phyloP scores from a whole-genome alignment of 2,329 filamentous ascomycete species.

The Aspergillus floridensis region DNA sequence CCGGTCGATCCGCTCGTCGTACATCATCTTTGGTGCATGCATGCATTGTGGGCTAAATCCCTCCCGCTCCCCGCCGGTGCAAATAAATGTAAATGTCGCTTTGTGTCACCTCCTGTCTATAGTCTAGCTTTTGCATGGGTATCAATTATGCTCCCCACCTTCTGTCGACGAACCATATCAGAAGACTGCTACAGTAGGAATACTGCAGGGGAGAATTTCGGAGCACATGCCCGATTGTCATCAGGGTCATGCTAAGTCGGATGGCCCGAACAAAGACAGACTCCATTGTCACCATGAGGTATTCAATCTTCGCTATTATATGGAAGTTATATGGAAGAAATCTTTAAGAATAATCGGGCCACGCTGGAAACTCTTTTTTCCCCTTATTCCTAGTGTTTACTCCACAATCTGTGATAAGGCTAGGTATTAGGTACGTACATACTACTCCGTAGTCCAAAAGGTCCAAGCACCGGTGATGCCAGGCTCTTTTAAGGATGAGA shows the following conservation, averaged over 20 bases:
- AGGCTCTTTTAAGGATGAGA: neutral
- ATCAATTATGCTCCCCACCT: neutral
- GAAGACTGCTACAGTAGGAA: neutral
- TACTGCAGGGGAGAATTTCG: neutral
- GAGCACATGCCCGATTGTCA: neutral
- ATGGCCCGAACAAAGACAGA: neutral
- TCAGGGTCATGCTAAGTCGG: neutral
- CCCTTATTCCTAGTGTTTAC: neutral
- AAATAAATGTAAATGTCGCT: neutral
- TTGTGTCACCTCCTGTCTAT: neutral
- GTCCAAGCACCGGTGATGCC: neutral
- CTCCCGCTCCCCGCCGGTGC: neutral
- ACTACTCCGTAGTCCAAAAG: neutral
- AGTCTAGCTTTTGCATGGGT: neutral
- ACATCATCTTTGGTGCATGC: constrained; percentile 6
- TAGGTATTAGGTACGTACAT: neutral
- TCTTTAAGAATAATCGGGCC: no score
- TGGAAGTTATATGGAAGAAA: no score
- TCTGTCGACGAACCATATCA: neutral
- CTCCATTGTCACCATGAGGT: no score
- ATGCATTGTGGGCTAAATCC: constrained; percentile 2
- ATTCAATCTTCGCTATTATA: no score
- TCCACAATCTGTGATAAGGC: neutral
- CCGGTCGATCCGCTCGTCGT: constrained; percentile 1
- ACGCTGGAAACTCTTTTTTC: no score